A percentile compares a stretch with the other conserved stretches of the same genome.
These are phyloP conservation scores for Botrytis tulipae DNA, from an alignment of 2,329 filamentous ascomycete species.

Conservation along the genomic window DNA sequence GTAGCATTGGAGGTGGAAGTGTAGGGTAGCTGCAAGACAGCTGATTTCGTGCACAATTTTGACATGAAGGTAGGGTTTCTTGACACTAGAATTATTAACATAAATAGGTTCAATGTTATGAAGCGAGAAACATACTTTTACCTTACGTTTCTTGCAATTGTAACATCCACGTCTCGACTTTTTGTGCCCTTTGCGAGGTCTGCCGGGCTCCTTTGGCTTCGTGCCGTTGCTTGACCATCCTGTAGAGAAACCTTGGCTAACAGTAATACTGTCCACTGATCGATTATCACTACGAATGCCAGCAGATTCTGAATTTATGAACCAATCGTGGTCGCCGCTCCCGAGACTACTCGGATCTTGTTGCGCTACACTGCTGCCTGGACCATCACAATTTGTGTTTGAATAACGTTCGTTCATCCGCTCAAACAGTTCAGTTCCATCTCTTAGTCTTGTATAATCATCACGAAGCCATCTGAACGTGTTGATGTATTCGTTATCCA, in stretches of 20 bases:
- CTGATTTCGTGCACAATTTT: background rate
- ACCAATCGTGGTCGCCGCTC: background rate
- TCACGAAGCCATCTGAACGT: background rate
- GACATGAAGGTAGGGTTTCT: conserved; percentile 9
- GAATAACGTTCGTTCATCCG: background rate
- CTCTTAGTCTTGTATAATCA: background rate
- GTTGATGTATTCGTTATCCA: background rate
- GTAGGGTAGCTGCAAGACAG: conserved; percentile 3
- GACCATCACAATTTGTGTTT: background rate
- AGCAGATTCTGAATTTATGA: background rate
- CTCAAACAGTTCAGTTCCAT: background rate
- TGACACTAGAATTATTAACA: background rate
- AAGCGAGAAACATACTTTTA: background rate
- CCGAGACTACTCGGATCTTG: background rate
- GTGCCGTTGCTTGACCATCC: background rate
- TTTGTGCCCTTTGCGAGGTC: background rate
- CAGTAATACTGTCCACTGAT: background rate
- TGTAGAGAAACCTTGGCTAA: background rate
- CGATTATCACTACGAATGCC: rapidly evolving
- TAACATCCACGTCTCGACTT: conserved; percentile 12
- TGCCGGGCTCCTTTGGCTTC: background rate
- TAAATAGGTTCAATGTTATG: background rate
- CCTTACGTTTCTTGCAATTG: conserved; percentile 10
- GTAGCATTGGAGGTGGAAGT: background rate
- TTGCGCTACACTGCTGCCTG: background rate